phyloP scores from a whole-genome alignment of 179 eudicot genomes.

The Silene vulgaris region DNA sequence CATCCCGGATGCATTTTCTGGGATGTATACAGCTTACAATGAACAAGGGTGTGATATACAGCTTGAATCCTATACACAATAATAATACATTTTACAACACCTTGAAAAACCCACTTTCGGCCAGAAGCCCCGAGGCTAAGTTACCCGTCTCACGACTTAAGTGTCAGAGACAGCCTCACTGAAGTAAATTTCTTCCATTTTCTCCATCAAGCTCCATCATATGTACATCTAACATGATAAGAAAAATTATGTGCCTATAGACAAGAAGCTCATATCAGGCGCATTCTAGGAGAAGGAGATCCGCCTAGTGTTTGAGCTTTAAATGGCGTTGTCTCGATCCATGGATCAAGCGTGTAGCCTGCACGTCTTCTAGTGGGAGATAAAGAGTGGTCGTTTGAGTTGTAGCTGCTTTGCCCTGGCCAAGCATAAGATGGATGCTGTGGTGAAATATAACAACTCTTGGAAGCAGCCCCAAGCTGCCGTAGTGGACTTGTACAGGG shows the following conservation, averaged over 20 bases:
- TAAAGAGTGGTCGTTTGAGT: slow-evolving; percentile 38
- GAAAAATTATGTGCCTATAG: slow-evolving; percentile 11
- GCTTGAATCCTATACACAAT: slow-evolving; percentile 26
- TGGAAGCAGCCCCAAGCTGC: slow-evolving; percentile 48
- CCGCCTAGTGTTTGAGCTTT: slow-evolving; percentile 58
- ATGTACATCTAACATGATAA: slow-evolving; percentile 27
- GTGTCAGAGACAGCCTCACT: slow-evolving; percentile 8
- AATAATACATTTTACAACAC: slow-evolving; percentile 27
- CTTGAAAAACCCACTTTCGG: slow-evolving; percentile 4
- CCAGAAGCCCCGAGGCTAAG: neutral
- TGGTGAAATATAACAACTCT: slow-evolving; percentile 68
- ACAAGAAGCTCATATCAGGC: slow-evolving; percentile 27
- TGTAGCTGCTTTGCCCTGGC: slow-evolving; percentile 44
- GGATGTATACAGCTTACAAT: slow-evolving; percentile 19
- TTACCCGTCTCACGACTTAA: neutral
- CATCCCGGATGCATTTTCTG: slow-evolving; percentile 9
- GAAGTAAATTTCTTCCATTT: slow-evolving; percentile 19
- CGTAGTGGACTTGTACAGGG: slow-evolving; percentile 88
- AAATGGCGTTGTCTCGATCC: slow-evolving; percentile 53
- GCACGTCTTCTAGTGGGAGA: slow-evolving; percentile 47
- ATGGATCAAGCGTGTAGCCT: slow-evolving; percentile 51
- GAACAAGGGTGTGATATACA: slow-evolving; percentile 15
- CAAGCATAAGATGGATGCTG: slow-evolving; percentile 68
- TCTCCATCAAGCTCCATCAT: slow-evolving; percentile 19
- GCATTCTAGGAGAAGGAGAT: slow-evolving; percentile 66